A percentile compares a stretch with the other conserved stretches of the same genome.
These are phyloP conservation scores for Picea engelmannii DNA, from an alignment of 83 land plant genomes.

Conservation along the genomic window DNA sequence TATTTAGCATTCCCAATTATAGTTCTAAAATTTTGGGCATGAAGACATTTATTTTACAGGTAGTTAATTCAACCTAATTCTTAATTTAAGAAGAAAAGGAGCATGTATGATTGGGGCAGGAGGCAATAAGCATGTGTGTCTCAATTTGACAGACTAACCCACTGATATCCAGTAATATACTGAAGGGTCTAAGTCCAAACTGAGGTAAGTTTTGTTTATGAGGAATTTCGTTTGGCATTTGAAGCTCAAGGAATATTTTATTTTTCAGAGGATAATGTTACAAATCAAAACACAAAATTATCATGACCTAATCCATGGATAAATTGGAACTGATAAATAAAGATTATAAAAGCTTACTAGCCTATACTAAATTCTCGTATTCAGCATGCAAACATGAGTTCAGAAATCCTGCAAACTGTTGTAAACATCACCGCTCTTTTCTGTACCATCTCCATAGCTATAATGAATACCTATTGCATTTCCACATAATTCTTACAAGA, in stretches of 20 bases:
- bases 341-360: background rate
- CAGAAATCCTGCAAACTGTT: background rate
- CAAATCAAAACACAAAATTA: slow-evolving; percentile 1
- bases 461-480: background rate
- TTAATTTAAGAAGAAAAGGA: too few relatives aligned
- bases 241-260: background rate
- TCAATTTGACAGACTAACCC: too few relatives aligned
- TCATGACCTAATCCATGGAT: background rate
- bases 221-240: background rate
- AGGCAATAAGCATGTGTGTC: too few relatives aligned
- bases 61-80: too few relatives aligned
- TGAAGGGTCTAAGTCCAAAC: background rate
- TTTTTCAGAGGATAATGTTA: background rate
- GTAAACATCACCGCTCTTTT: background rate
- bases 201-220: background rate
- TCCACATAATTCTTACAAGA: background rate
- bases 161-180: background rate
- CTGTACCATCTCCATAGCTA: background rate
- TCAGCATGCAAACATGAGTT: background rate
- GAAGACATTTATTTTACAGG: too few relatives aligned
- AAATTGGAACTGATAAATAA: background rate
- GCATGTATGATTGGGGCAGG: too few relatives aligned
- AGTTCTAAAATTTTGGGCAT: too few relatives aligned
- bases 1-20: too few relatives aligned
- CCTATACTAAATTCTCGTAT: background rate